phyloP scores from a whole-genome alignment of 225 moss, liverwort and hornwort species.

The Neckera pumila region DNA sequence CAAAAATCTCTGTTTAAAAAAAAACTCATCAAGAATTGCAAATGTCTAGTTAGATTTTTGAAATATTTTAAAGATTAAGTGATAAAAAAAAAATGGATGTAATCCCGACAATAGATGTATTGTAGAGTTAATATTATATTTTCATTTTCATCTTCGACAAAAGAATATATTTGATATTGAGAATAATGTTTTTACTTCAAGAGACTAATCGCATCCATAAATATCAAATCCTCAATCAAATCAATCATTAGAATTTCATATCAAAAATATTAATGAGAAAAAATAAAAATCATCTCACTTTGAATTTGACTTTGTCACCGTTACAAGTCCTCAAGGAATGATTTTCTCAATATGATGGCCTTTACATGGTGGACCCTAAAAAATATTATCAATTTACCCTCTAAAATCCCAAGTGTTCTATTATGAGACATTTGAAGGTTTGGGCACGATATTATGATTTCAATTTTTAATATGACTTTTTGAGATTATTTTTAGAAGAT shows the following conservation, averaged over 20 bases:
- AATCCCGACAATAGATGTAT: not conserved
- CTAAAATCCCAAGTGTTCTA: fast-evolving
- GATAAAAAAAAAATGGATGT: not conserved
- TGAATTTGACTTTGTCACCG: not conserved
- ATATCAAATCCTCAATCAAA: not conserved
- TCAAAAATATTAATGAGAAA: not conserved
- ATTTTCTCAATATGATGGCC: fast-evolving
- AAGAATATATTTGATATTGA: not conserved
- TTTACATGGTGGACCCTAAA: not conserved
- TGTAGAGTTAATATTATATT: not conserved
- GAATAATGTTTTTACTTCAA: not conserved
- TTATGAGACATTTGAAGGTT: not conserved
- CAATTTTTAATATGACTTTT: not conserved
- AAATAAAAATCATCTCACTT: not conserved
- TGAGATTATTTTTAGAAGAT: not conserved
- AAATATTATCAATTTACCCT: not conserved
- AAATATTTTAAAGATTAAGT: fast-evolving
- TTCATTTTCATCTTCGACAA: not conserved
- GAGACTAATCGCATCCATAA: not conserved
- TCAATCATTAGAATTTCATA: not conserved
- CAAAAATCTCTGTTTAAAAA: too few species aligned
- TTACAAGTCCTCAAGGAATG: not conserved
- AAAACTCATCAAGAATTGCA: not conserved
- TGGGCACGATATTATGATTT: fast-evolving
- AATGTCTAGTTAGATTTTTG: too few species aligned